Evolutionary conservation across 306 rosid genomes (phyloP), one percentile per base, ranked within the genome.

Genomic region (Abrus precatorius): DNA sequence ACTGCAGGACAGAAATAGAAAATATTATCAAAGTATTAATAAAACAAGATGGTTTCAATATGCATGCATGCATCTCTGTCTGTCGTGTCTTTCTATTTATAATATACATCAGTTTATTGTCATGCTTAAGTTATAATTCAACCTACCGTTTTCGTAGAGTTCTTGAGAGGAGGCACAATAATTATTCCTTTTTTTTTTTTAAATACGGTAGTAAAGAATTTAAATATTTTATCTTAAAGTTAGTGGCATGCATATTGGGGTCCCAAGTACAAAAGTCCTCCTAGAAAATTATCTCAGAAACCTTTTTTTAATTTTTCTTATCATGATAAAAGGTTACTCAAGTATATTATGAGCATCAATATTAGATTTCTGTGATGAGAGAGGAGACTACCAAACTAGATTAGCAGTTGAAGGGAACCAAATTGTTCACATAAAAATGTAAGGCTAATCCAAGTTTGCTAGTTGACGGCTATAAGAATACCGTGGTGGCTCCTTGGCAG

Each of bases 51-150:
- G 79, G 11, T 75, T 44, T 59, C 13, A 43, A 29, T 29, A 27
- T 28, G 43, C 43, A 76, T 49, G 72, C 72, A 76, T 49, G 54
- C 12, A 49, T 50, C 48, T 30, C 48, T 64, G 34, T 62, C 60
- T 27, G 70, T 72, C 72, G 72, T 62, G 10, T 44, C 36, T 43
- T 74, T 74, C 79, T 43, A 43, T 54, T 69, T 20, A 12, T n/a
- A 30, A 27, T n/a, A 44, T 29, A 56, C 77, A 79, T 59, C 71
- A 48, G 77, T 47, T 34, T 48, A 34, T 38, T 33, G 80, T 55
- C 75, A 73, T 64, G 84, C 75, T 80, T 53, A 53, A 20, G 43
- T 53, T 62, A 80, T 72, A 72, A 62, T 32, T 41, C 41, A 33
- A 63, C 32, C 44, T 52, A 52, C 1, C n/a, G 52, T 29, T 62